A percentile compares a stretch with the other conserved stretches of the same genome.
These are phyloP conservation scores for Olyra latifolia DNA, from an alignment of 176 grass and related monocot genomes.

Conservation along the genomic window DNA sequence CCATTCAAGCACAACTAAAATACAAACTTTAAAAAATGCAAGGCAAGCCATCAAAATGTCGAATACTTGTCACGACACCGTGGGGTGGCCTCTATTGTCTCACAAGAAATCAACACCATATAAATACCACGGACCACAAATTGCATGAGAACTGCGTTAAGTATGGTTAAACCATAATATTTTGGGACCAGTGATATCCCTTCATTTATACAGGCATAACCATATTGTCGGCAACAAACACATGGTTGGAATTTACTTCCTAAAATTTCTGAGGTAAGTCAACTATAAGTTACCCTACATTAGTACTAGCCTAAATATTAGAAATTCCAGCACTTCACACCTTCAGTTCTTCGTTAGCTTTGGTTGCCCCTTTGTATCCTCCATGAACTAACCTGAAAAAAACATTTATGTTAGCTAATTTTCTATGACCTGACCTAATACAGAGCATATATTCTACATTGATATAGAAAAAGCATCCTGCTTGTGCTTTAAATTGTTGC, in stretches of 20 bases:
- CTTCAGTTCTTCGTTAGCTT: background rate
- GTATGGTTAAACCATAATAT: background rate
- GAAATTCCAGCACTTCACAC: slow-evolving; percentile 1
- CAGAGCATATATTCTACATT: background rate
- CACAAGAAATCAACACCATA: no score
- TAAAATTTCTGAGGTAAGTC: slow-evolving; percentile 16
- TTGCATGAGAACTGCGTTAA: background rate
- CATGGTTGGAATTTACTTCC: background rate
- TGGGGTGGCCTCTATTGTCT: no score
- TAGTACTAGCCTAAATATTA: background rate
- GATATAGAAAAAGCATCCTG: background rate
- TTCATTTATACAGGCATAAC: slow-evolving; percentile 14
- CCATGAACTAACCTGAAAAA: slow-evolving; percentile 2
- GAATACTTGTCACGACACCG: no score
- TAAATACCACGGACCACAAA: background rate
- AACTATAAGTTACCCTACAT: slow-evolving; percentile 14
- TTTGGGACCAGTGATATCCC: no score
- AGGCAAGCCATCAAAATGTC: no score
- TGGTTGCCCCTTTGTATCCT: background rate
- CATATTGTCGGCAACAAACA: background rate
- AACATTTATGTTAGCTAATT: background rate
- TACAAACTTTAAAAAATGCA: no score
- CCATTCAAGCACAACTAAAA: no score
- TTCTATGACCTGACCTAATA: background rate
- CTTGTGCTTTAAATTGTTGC: background rate